Conservation (phyloP, 2,329 filamentous ascomycete species). For the Cylindrodendrum hubeiense region DNA sequence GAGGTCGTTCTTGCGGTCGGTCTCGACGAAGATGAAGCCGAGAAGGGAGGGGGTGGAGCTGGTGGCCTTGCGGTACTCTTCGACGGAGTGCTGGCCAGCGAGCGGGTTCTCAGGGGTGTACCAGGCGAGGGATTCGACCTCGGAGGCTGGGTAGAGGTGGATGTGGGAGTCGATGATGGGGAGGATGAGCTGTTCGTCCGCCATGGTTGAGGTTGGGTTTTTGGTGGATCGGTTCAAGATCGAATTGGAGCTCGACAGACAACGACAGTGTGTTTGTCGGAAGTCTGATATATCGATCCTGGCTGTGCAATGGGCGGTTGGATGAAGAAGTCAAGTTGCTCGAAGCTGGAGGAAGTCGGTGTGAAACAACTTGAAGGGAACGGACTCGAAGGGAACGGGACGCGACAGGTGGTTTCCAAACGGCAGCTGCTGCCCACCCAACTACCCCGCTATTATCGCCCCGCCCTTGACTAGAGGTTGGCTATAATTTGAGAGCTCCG, state of each 20-base stretch:
- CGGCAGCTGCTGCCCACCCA: conserved; percentile 13
- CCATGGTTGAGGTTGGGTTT: conserved; percentile 42
- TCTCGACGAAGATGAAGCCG: conserved; percentile 87
- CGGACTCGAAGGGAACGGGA: conserved; percentile 4
- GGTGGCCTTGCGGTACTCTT: conserved; percentile 69
- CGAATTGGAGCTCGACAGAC: neutral
- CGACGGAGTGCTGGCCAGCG: conserved; percentile 72
- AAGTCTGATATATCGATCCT: neutral
- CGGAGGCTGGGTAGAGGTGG: conserved; percentile 83
- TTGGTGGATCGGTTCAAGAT: neutral
- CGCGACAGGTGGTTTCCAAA: conserved; percentile 2
- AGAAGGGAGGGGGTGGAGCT: conserved; percentile 59
- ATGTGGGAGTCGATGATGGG: conserved; percentile 91
- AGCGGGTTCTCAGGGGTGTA: conserved; percentile 70
- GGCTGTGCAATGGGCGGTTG: neutral
- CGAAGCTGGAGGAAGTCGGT: conserved; percentile 19
- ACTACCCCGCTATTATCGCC: conserved; percentile 21
- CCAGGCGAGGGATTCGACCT: conserved; percentile 78
- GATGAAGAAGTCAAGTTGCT: conserved; percentile 5
- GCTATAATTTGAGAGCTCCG: neutral
- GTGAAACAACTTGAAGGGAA: conserved; percentile 1
- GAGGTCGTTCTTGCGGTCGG: conserved; percentile 77
- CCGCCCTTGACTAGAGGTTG: conserved; percentile 20
- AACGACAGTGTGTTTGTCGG: neutral
- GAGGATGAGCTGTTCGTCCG: conserved; percentile 56